phyloP scores from a whole-genome alignment of 208 protist genomes.

The Acanthamoeba triangularis region DNA sequence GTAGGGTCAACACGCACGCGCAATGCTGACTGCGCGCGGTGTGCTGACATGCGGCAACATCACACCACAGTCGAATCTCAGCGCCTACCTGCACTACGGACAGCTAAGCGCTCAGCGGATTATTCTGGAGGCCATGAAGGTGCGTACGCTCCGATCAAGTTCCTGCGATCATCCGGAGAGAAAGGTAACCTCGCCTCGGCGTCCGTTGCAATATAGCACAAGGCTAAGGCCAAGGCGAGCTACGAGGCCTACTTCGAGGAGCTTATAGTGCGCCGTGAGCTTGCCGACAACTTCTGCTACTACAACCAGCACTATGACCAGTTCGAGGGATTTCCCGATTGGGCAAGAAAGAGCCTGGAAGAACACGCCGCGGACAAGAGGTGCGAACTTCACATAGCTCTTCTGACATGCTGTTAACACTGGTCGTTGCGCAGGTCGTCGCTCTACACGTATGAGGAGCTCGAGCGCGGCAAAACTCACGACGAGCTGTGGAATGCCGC shows the following conservation, averaged over 20 bases:
- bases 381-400: background rate
- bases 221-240: background rate
- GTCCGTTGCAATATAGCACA: background rate
- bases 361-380: conserved; percentile 78
- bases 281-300: conserved; percentile 88
- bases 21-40: too few species aligned
- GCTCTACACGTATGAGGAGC: conserved; percentile 78
- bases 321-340: conserved; percentile 79
- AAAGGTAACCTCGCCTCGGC: background rate
- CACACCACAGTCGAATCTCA: background rate
- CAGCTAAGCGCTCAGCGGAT: conserved; percentile 76
- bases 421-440: background rate
- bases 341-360: conserved; percentile 82
- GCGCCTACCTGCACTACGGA: conserved; percentile 84
- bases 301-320: conserved; percentile 86
- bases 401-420: background rate
- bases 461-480: conserved; percentile 81
- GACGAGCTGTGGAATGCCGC: conserved; percentile 88
- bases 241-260: conserved; percentile 84
- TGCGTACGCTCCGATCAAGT: background rate
- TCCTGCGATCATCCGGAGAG: background rate
- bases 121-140: conserved; percentile 9
- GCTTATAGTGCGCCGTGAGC: conserved; percentile 85
- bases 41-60: too few species aligned
- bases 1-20: background rate